A percentile compares a stretch with the other conserved stretches of the same genome.
phyloP scores from a whole-genome alignment of 176 grass and related monocot genomes.

The Triticum turgidum region DNA sequence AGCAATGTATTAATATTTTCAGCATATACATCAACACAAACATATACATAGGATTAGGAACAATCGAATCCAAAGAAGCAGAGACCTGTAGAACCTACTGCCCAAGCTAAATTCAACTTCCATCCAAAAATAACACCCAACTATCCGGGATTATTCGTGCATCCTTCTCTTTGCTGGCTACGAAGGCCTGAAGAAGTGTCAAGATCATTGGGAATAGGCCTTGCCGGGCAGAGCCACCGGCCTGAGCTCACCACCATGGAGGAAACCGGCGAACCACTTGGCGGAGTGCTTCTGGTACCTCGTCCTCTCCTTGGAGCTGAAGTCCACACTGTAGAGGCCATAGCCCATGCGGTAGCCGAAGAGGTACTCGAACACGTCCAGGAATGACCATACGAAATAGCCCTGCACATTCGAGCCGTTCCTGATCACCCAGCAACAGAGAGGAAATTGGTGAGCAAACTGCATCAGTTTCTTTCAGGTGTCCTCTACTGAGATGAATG shows the following conservation, averaged over 20 bases:
- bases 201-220: slow-evolving; percentile 39
- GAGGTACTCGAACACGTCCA: slow-evolving; percentile 74
- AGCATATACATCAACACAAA: not conserved
- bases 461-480: not conserved
- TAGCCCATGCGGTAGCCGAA: slow-evolving; percentile 48
- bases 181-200: not conserved
- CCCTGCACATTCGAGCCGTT: slow-evolving; percentile 76
- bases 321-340: slow-evolving; percentile 65
- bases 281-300: slow-evolving; percentile 63
- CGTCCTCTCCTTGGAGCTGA: slow-evolving; percentile 46
- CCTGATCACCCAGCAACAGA: slow-evolving; percentile 30
- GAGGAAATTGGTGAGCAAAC: not conserved
- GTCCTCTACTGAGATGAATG: not conserved
- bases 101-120: not conserved
- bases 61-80: not conserved
- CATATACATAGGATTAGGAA: not conserved
- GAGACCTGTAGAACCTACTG: not conserved
- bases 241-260: slow-evolving; percentile 42
- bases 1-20: not conserved
- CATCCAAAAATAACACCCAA: not conserved
- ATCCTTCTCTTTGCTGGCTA: not conserved
- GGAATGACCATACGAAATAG: slow-evolving; percentile 91
- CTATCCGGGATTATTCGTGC: not conserved
- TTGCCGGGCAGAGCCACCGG: slow-evolving; percentile 27
- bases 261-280: slow-evolving; percentile 70